Percentiles rank a stretch among this genome's conserved stretches.
Conservation (phyloP, 495 filamentous ascomycete species). For the Ascobolus immersus region DNA sequence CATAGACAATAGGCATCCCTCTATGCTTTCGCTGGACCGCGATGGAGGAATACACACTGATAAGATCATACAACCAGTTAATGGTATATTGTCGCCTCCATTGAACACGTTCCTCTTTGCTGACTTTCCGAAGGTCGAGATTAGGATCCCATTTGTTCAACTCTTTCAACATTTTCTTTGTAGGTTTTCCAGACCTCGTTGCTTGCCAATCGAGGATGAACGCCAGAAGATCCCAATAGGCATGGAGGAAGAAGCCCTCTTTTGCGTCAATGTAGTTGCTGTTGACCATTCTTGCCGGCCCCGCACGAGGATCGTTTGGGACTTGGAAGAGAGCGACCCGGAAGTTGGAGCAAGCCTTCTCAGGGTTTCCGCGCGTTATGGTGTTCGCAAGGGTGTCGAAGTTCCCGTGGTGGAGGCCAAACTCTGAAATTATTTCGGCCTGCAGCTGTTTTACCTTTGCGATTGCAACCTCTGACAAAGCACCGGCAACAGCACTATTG, state of each 20-base stretch:
- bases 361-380: slow-evolving; percentile 18
- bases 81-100: slow-evolving; percentile 25
- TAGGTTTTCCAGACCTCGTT: slow-evolving; percentile 22
- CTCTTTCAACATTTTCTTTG: slow-evolving; percentile 18
- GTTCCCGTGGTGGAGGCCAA: slow-evolving; percentile 19
- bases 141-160: slow-evolving; percentile 22
- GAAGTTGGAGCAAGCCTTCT: slow-evolving; percentile 16
- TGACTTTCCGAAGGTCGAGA: slow-evolving; percentile 19
- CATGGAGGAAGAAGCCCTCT: slow-evolving; percentile 20
- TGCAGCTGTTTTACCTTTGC: slow-evolving; percentile 18
- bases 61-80: slow-evolving; percentile 27
- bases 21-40: slow-evolving; percentile 18
- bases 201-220: slow-evolving; percentile 25
- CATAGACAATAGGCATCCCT: slow-evolving; percentile 6
- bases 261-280: slow-evolving; percentile 15
- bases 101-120: slow-evolving; percentile 17
- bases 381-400: slow-evolving; percentile 19
- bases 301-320: slow-evolving; percentile 5
- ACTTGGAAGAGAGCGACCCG: slow-evolving; percentile 6
- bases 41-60: slow-evolving; percentile 20
- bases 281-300: slow-evolving; percentile 4
- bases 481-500: slow-evolving; percentile 23
- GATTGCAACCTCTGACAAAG: slow-evolving; percentile 20
- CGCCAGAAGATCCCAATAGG: slow-evolving; percentile 22
- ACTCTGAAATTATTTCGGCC: slow-evolving; percentile 19